Evolutionary conservation across 2,329 filamentous ascomycete species (phyloP), one percentile per base, ranked within the genome.

Genomic region (Mollisiaceae sp.): DNA sequence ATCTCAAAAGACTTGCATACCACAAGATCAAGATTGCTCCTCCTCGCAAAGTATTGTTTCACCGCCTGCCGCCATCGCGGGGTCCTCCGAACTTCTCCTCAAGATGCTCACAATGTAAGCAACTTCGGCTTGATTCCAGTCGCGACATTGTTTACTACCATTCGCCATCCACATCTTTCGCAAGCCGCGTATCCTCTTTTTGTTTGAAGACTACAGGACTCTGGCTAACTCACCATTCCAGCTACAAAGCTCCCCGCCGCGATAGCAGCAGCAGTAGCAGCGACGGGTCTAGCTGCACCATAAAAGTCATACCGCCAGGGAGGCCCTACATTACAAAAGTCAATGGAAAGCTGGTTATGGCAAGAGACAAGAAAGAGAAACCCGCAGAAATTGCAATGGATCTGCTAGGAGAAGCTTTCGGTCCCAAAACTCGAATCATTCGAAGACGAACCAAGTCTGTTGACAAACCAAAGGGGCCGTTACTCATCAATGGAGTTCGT

Each of bases 321-420:
- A 39, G 22, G 20, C 69, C 72, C 11, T 75, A 75, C 64, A 22
- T 75, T 5, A 74, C 74, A 11, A 75, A 75, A 59, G 52, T 72
- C 35, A 73, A 73, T 39, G 74, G 74, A 20, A 71, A 68, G 60
- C 63, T 75, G 6, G 72, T 73, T 6, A 70, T 75, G 70, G 74
- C 71, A 24, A 71, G 72, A 22, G 59, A 68, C 8, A 75, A 71
- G 55, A 68, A 60, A 24, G 60, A 69, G n/a, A 73, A 66, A 47
- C 39, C 41, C 4, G 32, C 50, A 2, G 64, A 63, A 2, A 32
- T 65, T 8, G 65, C 63, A 8, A 56, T 72, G 6, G 64, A 72
- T 65, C 60, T 75, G 0, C 39, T 75, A 5, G 69, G 68, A 62
- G 67, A 72, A 41, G 60, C 64, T 1, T 74, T 73, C 59, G 67